A percentile compares a stretch with the other conserved stretches of the same genome.
Evolutionary conservation across 345 rosid species (phyloP).

Genomic region (Aurinia saxatilis): DNA sequence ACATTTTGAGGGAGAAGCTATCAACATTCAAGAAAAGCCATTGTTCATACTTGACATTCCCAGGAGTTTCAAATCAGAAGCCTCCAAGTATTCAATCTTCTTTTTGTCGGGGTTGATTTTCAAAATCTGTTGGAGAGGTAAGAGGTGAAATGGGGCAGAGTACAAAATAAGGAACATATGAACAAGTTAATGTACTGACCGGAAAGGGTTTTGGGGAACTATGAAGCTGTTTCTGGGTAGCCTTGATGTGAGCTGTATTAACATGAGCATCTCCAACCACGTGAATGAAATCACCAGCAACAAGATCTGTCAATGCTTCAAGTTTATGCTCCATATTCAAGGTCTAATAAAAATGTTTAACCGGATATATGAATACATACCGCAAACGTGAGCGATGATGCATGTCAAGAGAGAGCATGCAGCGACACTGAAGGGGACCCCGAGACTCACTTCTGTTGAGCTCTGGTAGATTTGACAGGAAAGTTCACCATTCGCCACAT

Average conservation of each 20-base stretch:
- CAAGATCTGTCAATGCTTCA: conserved; percentile 43
- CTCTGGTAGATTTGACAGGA: conserved; percentile 92
- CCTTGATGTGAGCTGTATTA: conserved; percentile 44
- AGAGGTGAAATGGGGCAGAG: not conserved
- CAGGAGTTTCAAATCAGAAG: conserved; percentile 61
- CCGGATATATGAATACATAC: conserved; percentile 30
- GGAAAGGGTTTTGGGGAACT: conserved; percentile 80
- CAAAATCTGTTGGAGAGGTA: conserved; percentile 48
- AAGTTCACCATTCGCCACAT: conserved; percentile 79
- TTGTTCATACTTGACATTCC: conserved; percentile 30
- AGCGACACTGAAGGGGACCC: conserved; percentile 77
- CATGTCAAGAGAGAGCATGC: conserved; percentile 77
- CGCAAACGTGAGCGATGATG: conserved; percentile 89
- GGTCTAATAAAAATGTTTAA: not conserved
- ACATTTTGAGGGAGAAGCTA: not conserved
- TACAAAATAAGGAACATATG: not conserved
- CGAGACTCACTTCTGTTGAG: conserved; percentile 79
- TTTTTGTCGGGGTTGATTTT: conserved; percentile 74
- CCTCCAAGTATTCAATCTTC: conserved; percentile 59
- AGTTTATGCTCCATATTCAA: not conserved
- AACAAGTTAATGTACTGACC: conserved; percentile 36
- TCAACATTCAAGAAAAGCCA: not conserved
- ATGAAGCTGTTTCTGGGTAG: conserved; percentile 74
- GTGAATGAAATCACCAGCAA: conserved; percentile 74
- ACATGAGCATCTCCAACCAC: conserved; percentile 70